Evolutionary conservation across 2,329 filamentous ascomycete species (phyloP), one percentile per base, ranked within the genome.

Genomic region (Monosporascus sp.): DNA sequence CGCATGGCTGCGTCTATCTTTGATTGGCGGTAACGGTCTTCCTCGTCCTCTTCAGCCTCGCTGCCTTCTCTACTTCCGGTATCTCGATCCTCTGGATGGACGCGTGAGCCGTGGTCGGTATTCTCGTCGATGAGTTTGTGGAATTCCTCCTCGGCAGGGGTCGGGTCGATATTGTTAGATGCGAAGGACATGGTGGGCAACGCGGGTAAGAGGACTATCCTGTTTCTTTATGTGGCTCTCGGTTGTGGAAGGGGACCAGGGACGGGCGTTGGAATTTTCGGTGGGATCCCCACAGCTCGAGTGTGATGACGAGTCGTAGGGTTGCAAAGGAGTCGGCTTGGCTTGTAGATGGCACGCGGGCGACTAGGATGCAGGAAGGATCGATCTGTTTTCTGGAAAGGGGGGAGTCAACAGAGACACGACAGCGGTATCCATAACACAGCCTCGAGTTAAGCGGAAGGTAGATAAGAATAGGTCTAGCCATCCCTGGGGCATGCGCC

Each of bases 141-240:
- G 69, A 86, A 87, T 71, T 88, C 83, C 74, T 86, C 82, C 70
- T 86, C 81, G 50, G 83, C 83, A 54, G 81, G 74, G 51, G 82
- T 83, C 49, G 70, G 73, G 58, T 75, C 73, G 59, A 46, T 52
- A 45, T 61, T 61, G 50, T 64, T 57, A 47, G 63, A 60, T 47
- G 62, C 55, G 51, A 64, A 67, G 49, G 78, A 73, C 80, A 83
- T 83, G 67, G 51, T 76, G 60, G 58, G 53, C 53, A 51, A 50
- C 47, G 43, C 45, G 57, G 39, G 53, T 17, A 49, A 48, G 49
- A 47, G 49, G 54, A 41, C 18, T 51, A 54, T 53, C 58, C 57
- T 59, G 56, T 62, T 62, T 45, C 54, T 57, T 57, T 43, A 47
- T 55, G 50, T 50, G 49, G 35, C 50, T 57, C 47, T 25, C 48